These are phyloP conservation scores for Cucumis sativus DNA, from an alignment of 306 rosid genomes.

Conservation along the genomic window Cucumber_9930_V3 NC_026660.2:20465501-20466000, in stretches of 20 bases:
- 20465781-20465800: neutral
- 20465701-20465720: neutral
- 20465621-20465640: neutral
- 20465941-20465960: no score
- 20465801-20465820: no score
- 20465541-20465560: neutral
- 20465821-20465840: no score
- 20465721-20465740: neutral
- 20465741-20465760: neutral
- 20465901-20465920: no score
- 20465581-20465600: neutral
- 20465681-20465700: neutral
- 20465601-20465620: neutral
- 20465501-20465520: neutral
- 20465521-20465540: neutral
- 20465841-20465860: no score
- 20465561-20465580: neutral
- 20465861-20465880: no score
- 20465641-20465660: neutral
- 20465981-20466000: no score
- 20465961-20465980: no score
- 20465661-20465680: neutral
- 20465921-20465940: no score
- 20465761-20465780: neutral
- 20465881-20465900: no score